Base-by-base conservation (phyloP, 169 alveolate species). In the Eimeria falciformis region DNA sequence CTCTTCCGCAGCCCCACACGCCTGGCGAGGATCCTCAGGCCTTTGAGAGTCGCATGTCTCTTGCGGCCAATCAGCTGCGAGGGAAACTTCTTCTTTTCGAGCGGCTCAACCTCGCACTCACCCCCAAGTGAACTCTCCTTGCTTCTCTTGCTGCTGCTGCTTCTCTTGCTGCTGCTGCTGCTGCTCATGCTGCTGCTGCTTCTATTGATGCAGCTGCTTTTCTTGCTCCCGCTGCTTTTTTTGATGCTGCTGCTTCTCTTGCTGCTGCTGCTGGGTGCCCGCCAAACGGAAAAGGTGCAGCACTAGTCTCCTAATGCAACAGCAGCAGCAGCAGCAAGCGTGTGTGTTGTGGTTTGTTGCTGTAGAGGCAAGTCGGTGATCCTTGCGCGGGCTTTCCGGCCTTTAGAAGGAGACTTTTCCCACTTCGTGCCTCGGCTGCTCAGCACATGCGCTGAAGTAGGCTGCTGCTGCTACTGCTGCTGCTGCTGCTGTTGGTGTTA, bases 391-490 rank as follows among this genome's bases (percentile, higher is more conserved):
- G 62, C 62, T 21, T 50, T 50, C 62, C 62, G 62, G 11, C 62
- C 62, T 50, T 50, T 50, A 50, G 62, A 50, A 21, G 62, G 62
- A 50, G 62, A 50, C 62, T 50, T 50, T 50, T 50, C 62, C 62
- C 62, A 50, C 62, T 21, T 50, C 62, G 62, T 50, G 62, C 62
- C 62, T 0, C 62, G 18, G 62, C 62, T 50, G 18, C 62, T 50
- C 62, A 50, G 23, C 18, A 12, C 62, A 12, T 50, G 62, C 2
- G n/a, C n/a, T n/a, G n/a, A n/a, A n/a, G n/a, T n/a, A n/a, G n/a
- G n/a, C n/a, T n/a, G n/a, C n/a, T n/a, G n/a, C n/a, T n/a, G n/a
- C n/a, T n/a, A n/a, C n/a, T n/a, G n/a, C n/a, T n/a, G n/a, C n/a
- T n/a, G n/a, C n/a, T n/a, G n/a, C n/a, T n/a, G n/a, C n/a, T n/a